Evolutionary conservation across 2,329 filamentous ascomycete species (phyloP).

Genomic region (Didymella pomorum): DNA sequence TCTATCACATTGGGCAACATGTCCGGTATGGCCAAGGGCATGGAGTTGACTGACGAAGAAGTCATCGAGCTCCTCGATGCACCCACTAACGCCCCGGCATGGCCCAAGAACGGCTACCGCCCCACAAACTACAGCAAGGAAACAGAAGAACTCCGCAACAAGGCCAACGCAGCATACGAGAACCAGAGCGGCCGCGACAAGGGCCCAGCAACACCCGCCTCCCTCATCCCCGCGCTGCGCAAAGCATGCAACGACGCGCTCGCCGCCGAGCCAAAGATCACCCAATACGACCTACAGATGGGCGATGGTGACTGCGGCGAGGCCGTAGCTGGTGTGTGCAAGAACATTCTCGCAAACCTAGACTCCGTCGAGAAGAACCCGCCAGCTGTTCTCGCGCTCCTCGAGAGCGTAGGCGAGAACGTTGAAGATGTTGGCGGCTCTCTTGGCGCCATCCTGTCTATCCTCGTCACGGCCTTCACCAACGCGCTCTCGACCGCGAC

Average conservation of each 20-base stretch:
- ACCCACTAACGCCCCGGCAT: slow-evolving; percentile 61
- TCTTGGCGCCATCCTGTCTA: slow-evolving; percentile 77
- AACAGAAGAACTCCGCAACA: slow-evolving; percentile 36
- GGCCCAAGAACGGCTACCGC: slow-evolving; percentile 59
- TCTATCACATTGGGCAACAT: slow-evolving; percentile 64
- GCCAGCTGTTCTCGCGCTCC: slow-evolving; percentile 61
- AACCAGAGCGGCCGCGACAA: slow-evolving; percentile 29
- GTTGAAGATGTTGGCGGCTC: slow-evolving; percentile 78
- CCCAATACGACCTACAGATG: slow-evolving; percentile 78
- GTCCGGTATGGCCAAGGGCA: slow-evolving; percentile 54
- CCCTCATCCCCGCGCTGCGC: slow-evolving; percentile 51
- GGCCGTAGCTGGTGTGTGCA: slow-evolving; percentile 71
- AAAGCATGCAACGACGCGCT: slow-evolving; percentile 59
- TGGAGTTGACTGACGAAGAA: slow-evolving; percentile 50
- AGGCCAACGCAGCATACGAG: slow-evolving; percentile 40
- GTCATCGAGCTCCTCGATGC: slow-evolving; percentile 59
- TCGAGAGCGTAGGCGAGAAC: slow-evolving; percentile 66
- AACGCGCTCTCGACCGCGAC: slow-evolving; percentile 50
- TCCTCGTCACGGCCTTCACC: slow-evolving; percentile 83
- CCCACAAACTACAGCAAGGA: slow-evolving; percentile 39
- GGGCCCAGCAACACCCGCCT: slow-evolving; percentile 51
- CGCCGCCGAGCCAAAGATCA: slow-evolving; percentile 69
- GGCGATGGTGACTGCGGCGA: slow-evolving; percentile 90
- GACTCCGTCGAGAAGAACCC: slow-evolving; percentile 64
- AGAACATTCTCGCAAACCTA: slow-evolving; percentile 55